Conservation (phyloP, 768 basidiomycete species). For the Mycena alexandri region DNA sequence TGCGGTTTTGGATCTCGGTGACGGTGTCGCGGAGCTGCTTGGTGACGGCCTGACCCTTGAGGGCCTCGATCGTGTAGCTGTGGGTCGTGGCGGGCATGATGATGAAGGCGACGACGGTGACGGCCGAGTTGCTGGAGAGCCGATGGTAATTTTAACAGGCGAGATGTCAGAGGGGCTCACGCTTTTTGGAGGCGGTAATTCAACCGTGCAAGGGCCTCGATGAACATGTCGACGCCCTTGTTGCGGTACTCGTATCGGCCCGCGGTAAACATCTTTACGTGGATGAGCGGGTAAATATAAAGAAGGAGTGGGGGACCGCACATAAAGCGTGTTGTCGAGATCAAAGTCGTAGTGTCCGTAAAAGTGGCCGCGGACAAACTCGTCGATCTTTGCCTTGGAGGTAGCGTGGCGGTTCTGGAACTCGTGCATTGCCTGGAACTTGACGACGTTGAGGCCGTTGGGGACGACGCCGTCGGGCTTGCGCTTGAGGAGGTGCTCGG, state of each 20-base stretch:
- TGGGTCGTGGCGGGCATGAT: conserved; percentile 98
- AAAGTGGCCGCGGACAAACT: conserved; percentile 97
- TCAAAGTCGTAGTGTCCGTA: conserved; percentile 98
- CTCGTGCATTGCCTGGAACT: conserved; percentile 99
- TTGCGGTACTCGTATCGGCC: conserved; percentile 99
- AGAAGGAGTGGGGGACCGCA: conserved; percentile 49
- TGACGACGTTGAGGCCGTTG: conserved; percentile 98
- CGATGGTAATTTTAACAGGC: background rate
- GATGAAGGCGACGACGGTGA: conserved; percentile 97
- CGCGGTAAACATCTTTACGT: conserved; percentile 92
- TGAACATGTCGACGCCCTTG: conserved; percentile 99
- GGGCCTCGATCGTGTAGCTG: conserved; percentile 96
- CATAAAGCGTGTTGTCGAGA: conserved; percentile 90
- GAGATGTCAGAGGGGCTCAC: conserved; percentile 18
- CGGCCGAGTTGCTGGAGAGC: conserved; percentile 62
- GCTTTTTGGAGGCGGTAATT: conserved; percentile 67
- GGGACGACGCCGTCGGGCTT: conserved; percentile 98
- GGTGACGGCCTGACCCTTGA: conserved; percentile 96
- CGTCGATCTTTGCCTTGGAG: conserved; percentile 97
- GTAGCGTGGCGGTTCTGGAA: conserved; percentile 96
- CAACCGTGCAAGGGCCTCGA: conserved; percentile 91
- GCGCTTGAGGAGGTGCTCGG: conserved; percentile 95
- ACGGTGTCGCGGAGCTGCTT: conserved; percentile 97
- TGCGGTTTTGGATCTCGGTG: conserved; percentile 92
- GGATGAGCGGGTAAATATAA: conserved; percentile 26